Evolutionary conservation across 331 rosid species (phyloP), one percentile per base, ranked within the genome.

Genomic region (Telfairia occidentalis): DNA sequence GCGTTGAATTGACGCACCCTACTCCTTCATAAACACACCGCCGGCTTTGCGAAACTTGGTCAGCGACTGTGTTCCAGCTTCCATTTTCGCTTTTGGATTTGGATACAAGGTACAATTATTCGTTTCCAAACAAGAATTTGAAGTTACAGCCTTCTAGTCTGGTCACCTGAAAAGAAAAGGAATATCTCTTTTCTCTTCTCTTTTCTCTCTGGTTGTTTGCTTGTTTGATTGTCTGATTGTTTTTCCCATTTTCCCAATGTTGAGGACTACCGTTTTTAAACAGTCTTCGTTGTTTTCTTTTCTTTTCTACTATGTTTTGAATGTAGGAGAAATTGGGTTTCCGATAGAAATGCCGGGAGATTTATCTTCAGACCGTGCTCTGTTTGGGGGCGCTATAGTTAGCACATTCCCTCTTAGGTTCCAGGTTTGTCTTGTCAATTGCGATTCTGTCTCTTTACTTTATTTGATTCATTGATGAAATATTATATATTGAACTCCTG

Each of bases 321-420:
- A 24, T 16, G 50, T 65, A 19, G 38, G 58, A 16, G 29, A 42
- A 4, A 2, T 19, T 55, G 50, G 42, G 69, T 13, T 16, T 72
- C 32, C 30, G 58, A 55, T 26, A 3, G 57, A 77, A 49, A 92
- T 90, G 96, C 35, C 87, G 26, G 57, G 66, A 66, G 92, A 85
- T 73, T 5, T 35, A 2, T 76, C 69, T 82, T 49, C 69, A 4
- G 83, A 84, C 53, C 93, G 78, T 64, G 81, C 89, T 26, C 78
- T 92, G 81, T 86, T 80, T 80, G 97, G 89, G 38, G 93, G 89
- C 9, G 86, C 90, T 38, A 61, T 92, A 42, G 78, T 84, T 66
- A 82, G 89, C 85, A 70, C 83, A 34, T 86, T 90, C 65, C 92
- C 98, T 40, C 73, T 64, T 10, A 78, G 97, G 40, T 90, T 89